Base-by-base conservation (phyloP, 2,329 filamentous ascomycete genomes). In the Coniochaeta prunicola region DNA sequence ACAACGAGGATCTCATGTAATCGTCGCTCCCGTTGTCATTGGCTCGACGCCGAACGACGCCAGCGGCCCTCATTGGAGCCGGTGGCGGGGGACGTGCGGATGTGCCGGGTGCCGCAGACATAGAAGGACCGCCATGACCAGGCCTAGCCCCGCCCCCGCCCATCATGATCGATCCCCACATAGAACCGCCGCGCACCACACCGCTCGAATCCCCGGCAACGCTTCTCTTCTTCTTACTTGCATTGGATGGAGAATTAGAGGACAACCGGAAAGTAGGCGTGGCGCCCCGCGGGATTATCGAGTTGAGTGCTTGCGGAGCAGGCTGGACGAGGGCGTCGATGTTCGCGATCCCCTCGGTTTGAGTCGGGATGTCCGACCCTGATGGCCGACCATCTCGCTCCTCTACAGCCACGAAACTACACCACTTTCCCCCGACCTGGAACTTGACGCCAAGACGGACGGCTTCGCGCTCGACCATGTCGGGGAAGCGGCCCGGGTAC, bases 371-470 rank as follows among this genome's bases (percentile, higher is more conserved):
- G 40, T 24, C 19, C 5, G 4, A 6, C 17, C 17, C 15, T 40
- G 33, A 12, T 36, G 33, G 17, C 12, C 17, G 12, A 36, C 4
- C 17, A 36, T 36, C 33, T 36, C 31, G 6, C 31, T 77, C 73
- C 61, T 86, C 77, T 1, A 89, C 77, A 2, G 89, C 89, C 3
- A 91, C 83, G 62, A 91, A 92, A 0, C 87, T 89, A 65, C 84
- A 89, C 81, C 84, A 89, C 66, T 86, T 88, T 1, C 86, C 83
- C 2, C 79, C 82, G 9, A 91, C 81, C 64, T 90, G 86, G 65
- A 84, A 90, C 59, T 79, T 76, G 13, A 86, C 77, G 0, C 88
- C 88, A 0, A 91, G 74, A 0, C 82, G 75, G 1, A 91, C 85
- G 9, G 81, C 86, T 66, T 91, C 88, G 1, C 80, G 78, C 67